Percentiles rank a stretch among this genome's conserved stretches.
phyloP scores from a whole-genome alignment of 768 basidiomycete species.

The Suillus weaverae region DNA sequence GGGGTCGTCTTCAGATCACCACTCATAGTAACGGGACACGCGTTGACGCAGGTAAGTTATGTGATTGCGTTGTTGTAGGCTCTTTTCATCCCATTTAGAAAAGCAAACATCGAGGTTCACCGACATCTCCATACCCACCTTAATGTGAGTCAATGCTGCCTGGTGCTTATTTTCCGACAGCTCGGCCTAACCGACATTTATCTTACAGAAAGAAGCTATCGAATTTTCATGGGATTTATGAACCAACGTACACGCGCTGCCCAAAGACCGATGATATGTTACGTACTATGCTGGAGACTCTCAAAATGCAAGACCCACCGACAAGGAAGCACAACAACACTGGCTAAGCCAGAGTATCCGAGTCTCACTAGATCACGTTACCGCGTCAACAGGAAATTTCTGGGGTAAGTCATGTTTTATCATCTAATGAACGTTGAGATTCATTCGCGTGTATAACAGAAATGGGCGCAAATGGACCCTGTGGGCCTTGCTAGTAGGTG shows the following conservation, averaged over 20 bases:
- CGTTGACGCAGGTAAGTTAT: not conserved
- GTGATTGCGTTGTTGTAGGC: not conserved
- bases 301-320: conserved; percentile 79
- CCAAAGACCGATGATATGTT: conserved; percentile 90
- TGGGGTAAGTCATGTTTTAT: conserved; percentile 70
- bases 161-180: conserved; percentile 10
- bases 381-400: conserved; percentile 97
- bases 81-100: not conserved
- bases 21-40: conserved; percentile 17
- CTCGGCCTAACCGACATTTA: conserved; percentile 10
- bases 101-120: not conserved
- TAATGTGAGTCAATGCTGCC: conserved; percentile 9
- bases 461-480: conserved; percentile 98
- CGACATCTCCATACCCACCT: conserved; percentile 19
- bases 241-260: conserved; percentile 84
- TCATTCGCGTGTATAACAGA: conserved; percentile 50
- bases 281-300: conserved; percentile 97
- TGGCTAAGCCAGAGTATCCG: conserved; percentile 94
- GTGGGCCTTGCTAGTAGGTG: conserved; percentile 95
- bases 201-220: conserved; percentile 83
- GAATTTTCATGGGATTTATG: conserved; percentile 92
- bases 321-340: conserved; percentile 81
- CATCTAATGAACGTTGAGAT: not conserved
- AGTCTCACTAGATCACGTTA: conserved; percentile 81
- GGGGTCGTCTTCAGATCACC: conserved; percentile 19